phyloP scores from a whole-genome alignment of 1,139 yeast genomes.

The Spathaspora sp. region DNA sequence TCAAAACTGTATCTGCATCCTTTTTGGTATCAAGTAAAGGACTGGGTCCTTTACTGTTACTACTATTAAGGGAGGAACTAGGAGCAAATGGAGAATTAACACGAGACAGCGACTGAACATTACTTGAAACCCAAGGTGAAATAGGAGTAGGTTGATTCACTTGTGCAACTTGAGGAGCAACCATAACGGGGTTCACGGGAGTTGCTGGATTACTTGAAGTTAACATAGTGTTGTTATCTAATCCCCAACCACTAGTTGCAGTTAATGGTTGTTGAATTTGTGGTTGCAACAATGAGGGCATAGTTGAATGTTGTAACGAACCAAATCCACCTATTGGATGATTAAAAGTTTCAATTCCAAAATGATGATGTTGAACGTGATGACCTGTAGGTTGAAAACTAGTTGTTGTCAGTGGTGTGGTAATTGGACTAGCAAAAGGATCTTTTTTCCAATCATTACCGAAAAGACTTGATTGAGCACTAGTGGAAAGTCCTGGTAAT shows the following conservation, averaged over 20 bases:
- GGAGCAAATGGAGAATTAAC: constrained; percentile 45
- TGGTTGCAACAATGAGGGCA: constrained; percentile 36
- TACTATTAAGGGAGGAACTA: constrained; percentile 12
- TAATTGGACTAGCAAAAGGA: constrained; percentile 20
- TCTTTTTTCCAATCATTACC: constrained; percentile 27
- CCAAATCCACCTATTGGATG: constrained; percentile 6
- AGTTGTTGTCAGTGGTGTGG: constrained; percentile 13
- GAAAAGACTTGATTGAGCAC: constrained; percentile 24
- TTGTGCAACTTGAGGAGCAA: constrained; percentile 23
- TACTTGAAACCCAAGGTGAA: constrained; percentile 39
- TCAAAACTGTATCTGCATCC: constrained; percentile 29
- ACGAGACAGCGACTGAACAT: constrained; percentile 32
- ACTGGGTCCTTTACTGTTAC: neutral
- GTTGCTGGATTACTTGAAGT: constrained; percentile 28
- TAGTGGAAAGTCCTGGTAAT: constrained; percentile 15
- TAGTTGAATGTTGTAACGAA: constrained; percentile 5
- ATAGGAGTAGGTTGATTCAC: constrained; percentile 27
- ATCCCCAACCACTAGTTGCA: constrained; percentile 40
- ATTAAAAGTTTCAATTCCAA: neutral
- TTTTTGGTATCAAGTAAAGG: constrained; percentile 3
- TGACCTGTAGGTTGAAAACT: constrained; percentile 9
- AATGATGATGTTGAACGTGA: constrained; percentile 8
- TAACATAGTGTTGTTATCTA: constrained; percentile 22
- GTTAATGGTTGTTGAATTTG: constrained; percentile 26
- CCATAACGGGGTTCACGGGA: constrained; percentile 25